A percentile compares a stretch with the other conserved stretches of the same genome.
Evolutionary conservation across 2,329 filamentous ascomycete species (phyloP).

Genomic region (Pseudopithomyces maydicus): DNA sequence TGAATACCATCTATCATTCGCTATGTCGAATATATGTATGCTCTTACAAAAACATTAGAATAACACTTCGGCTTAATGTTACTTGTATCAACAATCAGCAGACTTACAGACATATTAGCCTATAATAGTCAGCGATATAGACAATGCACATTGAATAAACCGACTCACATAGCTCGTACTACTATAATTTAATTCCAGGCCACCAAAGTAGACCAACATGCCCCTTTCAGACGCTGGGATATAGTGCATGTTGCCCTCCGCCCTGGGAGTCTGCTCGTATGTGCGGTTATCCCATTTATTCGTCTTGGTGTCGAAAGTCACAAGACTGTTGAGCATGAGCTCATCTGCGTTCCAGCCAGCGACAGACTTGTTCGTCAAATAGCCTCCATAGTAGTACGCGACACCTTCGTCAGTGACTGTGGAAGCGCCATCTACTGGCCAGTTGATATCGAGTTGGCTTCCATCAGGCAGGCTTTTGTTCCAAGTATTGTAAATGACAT

Average conservation of each 20-base stretch:
- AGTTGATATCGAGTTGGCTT: neutral
- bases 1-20: neutral
- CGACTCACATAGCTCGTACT: neutral
- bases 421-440: neutral
- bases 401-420: neutral
- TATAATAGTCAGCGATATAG: neutral
- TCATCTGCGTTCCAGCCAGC: neutral
- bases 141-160: neutral
- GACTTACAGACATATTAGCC: neutral
- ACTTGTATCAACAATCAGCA: neutral
- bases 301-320: neutral
- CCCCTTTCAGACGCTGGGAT: neutral
- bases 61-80: neutral
- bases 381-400: neutral
- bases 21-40: neutral
- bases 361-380: neutral
- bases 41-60: neutral
- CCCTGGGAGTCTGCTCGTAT: neutral
- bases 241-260: neutral
- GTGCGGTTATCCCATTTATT: neutral
- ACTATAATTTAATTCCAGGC: neutral
- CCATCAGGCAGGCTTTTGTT: neutral
- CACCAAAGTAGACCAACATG: neutral
- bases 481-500: neutral
- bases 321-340: neutral